Evolutionary conservation across 2,329 filamentous ascomycete genomes (phyloP).

Genomic region (Chalaropsis thielavioides): DNA sequence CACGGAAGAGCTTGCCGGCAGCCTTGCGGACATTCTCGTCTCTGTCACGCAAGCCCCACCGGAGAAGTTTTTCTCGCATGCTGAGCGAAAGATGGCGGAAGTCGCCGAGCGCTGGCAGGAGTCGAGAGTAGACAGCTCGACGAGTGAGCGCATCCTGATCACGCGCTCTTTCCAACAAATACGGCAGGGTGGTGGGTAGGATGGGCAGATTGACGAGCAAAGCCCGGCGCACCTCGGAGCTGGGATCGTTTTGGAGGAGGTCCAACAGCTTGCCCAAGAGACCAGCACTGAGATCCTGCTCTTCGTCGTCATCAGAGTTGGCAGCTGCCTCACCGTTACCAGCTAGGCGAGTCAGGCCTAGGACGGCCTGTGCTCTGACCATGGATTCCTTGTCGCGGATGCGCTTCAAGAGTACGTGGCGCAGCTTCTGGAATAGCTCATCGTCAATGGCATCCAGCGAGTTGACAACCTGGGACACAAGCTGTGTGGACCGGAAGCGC

Average conservation of each 20-base stretch:
- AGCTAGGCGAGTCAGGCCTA: constrained; percentile 74
- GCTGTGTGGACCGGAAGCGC: constrained; percentile 76
- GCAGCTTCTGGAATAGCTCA: constrained; percentile 70
- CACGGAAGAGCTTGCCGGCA: constrained; percentile 74
- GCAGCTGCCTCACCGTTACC: constrained; percentile 60
- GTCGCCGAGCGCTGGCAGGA: constrained; percentile 80
- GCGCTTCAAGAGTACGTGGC: constrained; percentile 65
- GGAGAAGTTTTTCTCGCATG: constrained; percentile 86
- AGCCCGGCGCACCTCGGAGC: constrained; percentile 79
- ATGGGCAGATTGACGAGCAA: constrained; percentile 85
- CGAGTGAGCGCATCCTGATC: constrained; percentile 77
- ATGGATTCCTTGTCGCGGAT: constrained; percentile 89
- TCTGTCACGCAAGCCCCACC: constrained; percentile 87
- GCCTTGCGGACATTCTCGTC: constrained; percentile 91
- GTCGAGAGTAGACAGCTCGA: constrained; percentile 69
- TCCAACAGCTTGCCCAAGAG: constrained; percentile 73
- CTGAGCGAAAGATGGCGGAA: constrained; percentile 86
- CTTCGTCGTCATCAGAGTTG: constrained; percentile 56
- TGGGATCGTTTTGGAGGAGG: constrained; percentile 83
- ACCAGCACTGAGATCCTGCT: constrained; percentile 49
- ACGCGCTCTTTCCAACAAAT: constrained; percentile 75
- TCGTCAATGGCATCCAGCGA: constrained; percentile 85
- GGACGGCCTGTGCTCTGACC: constrained; percentile 79
- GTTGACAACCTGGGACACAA: constrained; percentile 83
- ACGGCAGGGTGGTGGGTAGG: constrained; percentile 65